phyloP scores from a whole-genome alignment of 768 basidiomycete species.

The Boletus speciosus region DNA sequence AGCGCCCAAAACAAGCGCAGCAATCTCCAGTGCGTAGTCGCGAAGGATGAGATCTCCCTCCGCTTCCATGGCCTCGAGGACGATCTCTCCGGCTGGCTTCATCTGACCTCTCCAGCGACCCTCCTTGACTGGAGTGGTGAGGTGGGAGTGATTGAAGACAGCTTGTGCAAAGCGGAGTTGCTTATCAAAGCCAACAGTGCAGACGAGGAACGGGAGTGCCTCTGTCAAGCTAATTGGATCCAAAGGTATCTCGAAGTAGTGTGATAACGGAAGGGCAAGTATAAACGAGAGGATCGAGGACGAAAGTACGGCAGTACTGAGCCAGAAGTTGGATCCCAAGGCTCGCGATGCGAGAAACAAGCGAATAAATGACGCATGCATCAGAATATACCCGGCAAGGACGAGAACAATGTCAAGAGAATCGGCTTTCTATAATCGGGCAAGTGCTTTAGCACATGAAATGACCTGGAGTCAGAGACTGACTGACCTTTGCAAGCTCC shows the following conservation, averaged over 20 bases:
- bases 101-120: constrained; percentile 44
- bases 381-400: constrained; percentile 87
- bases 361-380: constrained; percentile 94
- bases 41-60: constrained; percentile 83
- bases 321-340: constrained; percentile 74
- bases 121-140: constrained; percentile 38
- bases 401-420: constrained; percentile 95
- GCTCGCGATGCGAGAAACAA: constrained; percentile 85
- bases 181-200: constrained; percentile 98
- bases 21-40: constrained; percentile 91
- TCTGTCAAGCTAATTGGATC: constrained; percentile 93
- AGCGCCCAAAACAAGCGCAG: constrained; percentile 83
- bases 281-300: constrained; percentile 83
- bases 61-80: constrained; percentile 76
- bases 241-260: constrained; percentile 78
- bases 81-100: constrained; percentile 79
- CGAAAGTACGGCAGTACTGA: constrained; percentile 68
- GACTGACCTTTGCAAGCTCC: constrained; percentile 71
- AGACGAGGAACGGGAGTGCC: constrained; percentile 95
- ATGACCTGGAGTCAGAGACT: constrained; percentile 3
- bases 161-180: constrained; percentile 87
- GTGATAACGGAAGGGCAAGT: constrained; percentile 71
- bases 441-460: constrained; percentile 10
- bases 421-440: constrained; percentile 70
- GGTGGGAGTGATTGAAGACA: constrained; percentile 80